Percentiles rank a stretch among this genome's conserved stretches.
Conservation (phyloP, 345 rosid species). For the Populus simonii region DNA sequence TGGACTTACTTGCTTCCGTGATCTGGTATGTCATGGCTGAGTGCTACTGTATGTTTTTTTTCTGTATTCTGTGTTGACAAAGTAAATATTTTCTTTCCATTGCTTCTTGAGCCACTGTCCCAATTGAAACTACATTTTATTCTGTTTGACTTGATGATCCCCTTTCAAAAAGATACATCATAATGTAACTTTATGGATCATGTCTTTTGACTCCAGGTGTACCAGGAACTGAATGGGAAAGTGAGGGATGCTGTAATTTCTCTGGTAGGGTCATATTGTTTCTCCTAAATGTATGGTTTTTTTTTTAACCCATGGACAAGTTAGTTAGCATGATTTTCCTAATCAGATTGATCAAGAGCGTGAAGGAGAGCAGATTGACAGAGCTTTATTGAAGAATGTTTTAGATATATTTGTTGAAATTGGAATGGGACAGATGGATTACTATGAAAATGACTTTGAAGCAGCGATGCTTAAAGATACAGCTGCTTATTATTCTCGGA, state of each 20-base stretch:
- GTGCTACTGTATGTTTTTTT: not conserved
- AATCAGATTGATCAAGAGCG: constrained; percentile 44
- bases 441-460: constrained; percentile 41
- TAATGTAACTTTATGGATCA: not conserved
- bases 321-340: not conserved
- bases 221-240: constrained; percentile 20
- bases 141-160: not conserved
- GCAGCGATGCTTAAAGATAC: constrained; percentile 34
- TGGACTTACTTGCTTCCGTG: constrained; percentile 40
- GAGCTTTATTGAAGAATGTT: constrained; percentile 42
- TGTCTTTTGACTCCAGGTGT: constrained; percentile 29
- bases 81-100: not conserved
- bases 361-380: constrained; percentile 45
- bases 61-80: not conserved
- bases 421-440: constrained; percentile 28
- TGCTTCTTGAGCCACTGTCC: not conserved
- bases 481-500: constrained; percentile 35
- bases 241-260: constrained; percentile 37
- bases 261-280: constrained; percentile 20
- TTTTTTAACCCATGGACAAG: not conserved
- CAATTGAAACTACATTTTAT: not conserved
- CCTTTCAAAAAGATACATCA: not conserved
- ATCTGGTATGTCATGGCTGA: constrained; percentile 21
- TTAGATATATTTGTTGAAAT: constrained; percentile 36
- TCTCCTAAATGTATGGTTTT: not conserved